Conservation (phyloP, 495 filamentous ascomycete genomes). For the Cercophora sp. region DNA sequence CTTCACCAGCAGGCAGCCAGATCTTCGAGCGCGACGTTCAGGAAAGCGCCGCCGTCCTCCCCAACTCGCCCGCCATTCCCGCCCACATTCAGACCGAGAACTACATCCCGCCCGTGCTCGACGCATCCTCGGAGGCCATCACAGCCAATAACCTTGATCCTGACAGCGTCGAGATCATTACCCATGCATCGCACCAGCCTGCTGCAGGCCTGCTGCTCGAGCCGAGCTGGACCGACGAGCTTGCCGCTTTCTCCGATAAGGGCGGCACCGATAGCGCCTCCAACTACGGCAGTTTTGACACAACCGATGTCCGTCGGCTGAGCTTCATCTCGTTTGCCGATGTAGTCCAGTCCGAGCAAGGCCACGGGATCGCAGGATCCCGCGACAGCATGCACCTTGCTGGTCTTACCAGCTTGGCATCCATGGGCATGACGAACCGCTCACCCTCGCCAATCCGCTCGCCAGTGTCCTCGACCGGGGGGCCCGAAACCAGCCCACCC, state of each 20-base stretch:
- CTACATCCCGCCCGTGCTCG: slow-evolving; percentile 83
- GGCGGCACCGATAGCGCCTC: slow-evolving; percentile 52
- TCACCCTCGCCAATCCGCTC: slow-evolving; percentile 72
- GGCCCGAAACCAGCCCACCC: slow-evolving; percentile 58
- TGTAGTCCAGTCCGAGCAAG: slow-evolving; percentile 86
- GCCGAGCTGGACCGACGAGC: slow-evolving; percentile 52
- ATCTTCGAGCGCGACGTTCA: slow-evolving; percentile 95
- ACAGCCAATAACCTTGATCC: slow-evolving; percentile 72
- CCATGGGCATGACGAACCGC: slow-evolving; percentile 49
- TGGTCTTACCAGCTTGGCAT: slow-evolving; percentile 49
- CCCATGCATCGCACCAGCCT: slow-evolving; percentile 74
- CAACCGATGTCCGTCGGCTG: slow-evolving; percentile 71
- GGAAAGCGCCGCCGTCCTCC: slow-evolving; percentile 60
- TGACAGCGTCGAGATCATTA: slow-evolving; percentile 85
- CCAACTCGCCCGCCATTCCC: slow-evolving; percentile 72
- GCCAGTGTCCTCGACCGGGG: slow-evolving; percentile 57
- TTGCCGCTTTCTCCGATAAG: slow-evolving; percentile 45
- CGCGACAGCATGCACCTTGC: slow-evolving; percentile 60
- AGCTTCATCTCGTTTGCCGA: slow-evolving; percentile 95
- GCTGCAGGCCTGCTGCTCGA: slow-evolving; percentile 51
- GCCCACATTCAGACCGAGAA: slow-evolving; percentile 88
- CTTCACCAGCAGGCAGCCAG: slow-evolving; percentile 68
- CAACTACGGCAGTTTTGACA: slow-evolving; percentile 70
- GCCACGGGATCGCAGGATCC: slow-evolving; percentile 32
- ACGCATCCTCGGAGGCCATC: slow-evolving; percentile 84